Percentiles rank a stretch among this genome's conserved stretches.
Conservation (phyloP, 2,329 filamentous ascomycete genomes). For the Colletotrichum scovillei region DNA sequence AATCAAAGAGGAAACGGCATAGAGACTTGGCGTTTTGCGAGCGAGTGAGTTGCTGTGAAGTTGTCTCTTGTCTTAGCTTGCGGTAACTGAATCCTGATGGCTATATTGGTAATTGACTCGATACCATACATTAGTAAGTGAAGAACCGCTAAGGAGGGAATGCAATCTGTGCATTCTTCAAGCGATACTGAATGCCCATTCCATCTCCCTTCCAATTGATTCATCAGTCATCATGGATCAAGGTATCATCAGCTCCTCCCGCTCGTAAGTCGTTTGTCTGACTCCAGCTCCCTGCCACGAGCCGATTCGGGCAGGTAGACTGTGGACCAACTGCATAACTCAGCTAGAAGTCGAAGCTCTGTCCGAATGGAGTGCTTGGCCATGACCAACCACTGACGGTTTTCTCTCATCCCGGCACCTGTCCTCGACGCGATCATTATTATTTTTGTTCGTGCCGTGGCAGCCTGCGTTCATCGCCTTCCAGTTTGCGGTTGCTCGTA, state of each 20-base stretch:
- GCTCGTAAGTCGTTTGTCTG: neutral
- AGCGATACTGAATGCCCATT: too few relatives aligned
- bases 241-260: neutral
- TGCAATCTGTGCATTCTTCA: too few relatives aligned
- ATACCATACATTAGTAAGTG: too few relatives aligned
- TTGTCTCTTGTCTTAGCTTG: neutral
- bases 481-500: neutral
- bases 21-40: neutral
- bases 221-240: neutral
- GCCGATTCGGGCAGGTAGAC: neutral
- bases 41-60: neutral
- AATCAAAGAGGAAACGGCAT: neutral
- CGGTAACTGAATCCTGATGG: neutral
- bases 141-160: too few relatives aligned
- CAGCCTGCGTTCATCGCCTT: neutral
- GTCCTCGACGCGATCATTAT: neutral
- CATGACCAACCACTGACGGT: neutral
- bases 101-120: too few relatives aligned
- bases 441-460: neutral
- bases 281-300: neutral
- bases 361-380: neutral
- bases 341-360: too few relatives aligned
- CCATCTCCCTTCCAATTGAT: neutral
- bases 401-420: neutral
- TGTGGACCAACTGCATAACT: neutral